Evolutionary conservation across 169 alveolate genomes (phyloP).

Genomic region (Plasmodium knowlesi): DNA sequence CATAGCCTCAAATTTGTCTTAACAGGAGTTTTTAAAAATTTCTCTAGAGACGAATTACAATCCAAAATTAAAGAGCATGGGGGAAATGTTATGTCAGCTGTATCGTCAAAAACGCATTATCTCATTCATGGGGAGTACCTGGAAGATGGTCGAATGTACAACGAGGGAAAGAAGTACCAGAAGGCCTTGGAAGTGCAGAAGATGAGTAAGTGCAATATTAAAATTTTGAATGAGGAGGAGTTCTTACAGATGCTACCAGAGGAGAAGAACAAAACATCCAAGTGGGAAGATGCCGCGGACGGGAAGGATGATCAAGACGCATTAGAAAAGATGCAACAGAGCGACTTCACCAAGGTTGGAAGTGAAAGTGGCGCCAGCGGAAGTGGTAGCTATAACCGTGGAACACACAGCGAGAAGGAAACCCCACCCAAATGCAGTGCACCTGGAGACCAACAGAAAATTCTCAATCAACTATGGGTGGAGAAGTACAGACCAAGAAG

Average conservation of each 20-base stretch:
- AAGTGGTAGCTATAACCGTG: constrained; percentile 6
- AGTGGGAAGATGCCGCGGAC: background rate
- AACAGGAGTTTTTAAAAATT: constrained; percentile 89
- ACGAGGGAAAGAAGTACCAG: constrained; percentile 92
- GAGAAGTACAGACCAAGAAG: constrained; percentile 95
- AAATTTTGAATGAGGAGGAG: constrained; percentile 86
- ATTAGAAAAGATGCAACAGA: background rate
- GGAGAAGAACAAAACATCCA: constrained; percentile 42
- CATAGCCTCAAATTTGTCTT: constrained; percentile 88
- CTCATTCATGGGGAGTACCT: constrained; percentile 92
- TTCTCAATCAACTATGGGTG: constrained; percentile 88
- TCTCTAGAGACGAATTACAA: constrained; percentile 86
- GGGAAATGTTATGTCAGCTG: constrained; percentile 92
- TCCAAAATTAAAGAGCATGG: constrained; percentile 89
- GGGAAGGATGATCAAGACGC: background rate
- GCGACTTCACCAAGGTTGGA: background rate
- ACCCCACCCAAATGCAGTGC: background rate
- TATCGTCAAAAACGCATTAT: constrained; percentile 91
- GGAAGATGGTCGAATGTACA: constrained; percentile 95
- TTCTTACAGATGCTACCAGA: constrained; percentile 81
- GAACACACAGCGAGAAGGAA: background rate
- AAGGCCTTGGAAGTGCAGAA: constrained; percentile 85
- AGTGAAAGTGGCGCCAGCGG: background rate
- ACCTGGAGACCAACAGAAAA: background rate
- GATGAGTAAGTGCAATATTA: constrained; percentile 70